Base-by-base conservation (phyloP, 306 rosid genomes). In the Urtica urens region DNA sequence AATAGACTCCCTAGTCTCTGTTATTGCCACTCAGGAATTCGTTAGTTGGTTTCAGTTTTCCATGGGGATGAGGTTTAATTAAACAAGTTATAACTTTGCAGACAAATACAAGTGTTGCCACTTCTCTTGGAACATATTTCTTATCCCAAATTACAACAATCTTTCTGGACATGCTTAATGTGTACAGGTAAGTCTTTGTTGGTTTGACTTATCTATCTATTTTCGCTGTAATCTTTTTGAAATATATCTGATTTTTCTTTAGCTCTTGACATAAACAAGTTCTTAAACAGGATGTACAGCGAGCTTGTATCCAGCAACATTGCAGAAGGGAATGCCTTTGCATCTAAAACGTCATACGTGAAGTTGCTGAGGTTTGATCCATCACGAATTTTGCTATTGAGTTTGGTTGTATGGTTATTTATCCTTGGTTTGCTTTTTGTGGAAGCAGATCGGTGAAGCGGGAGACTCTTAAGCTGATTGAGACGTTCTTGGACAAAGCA, bases 401-500 rank as follows among this genome's bases (percentile, higher is more conserved):
- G 46, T 24, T 58, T 38, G 37, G 6, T 39, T 30, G 1, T 44
- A 17, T 23, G 44, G n/a, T n/a, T n/a, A 17, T 11, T 23, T 48
- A 27, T 23, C n/a, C 8, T 57, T 48, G 27, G 17, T 46, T 42
- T 25, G 13, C 25, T 15, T 0, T 24, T 27, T 26, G 24, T 33
- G 30, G 50, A 15, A 69, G 73, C 93, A 92, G 99, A 59, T 82
- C 99, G 10, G 99, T 92, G 16, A 92, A 92, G 79, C 71, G 93
- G 81, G 99, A 92, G 65, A 85, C 99, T 20, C 93, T 92, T 23
- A 85, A 92, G 79, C 65, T 92, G 46, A 82, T 92, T 2, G 99
- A 92, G 72, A 85, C 99, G 41, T 92, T 92, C 74, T 70, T 92
- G 79, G 99, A 92, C 72, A 92, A 85, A 74, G 99, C 99, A 0